phyloP scores from a whole-genome alignment of 148 eudicot genomes.

The Tetragonia tetragonoides region DNA sequence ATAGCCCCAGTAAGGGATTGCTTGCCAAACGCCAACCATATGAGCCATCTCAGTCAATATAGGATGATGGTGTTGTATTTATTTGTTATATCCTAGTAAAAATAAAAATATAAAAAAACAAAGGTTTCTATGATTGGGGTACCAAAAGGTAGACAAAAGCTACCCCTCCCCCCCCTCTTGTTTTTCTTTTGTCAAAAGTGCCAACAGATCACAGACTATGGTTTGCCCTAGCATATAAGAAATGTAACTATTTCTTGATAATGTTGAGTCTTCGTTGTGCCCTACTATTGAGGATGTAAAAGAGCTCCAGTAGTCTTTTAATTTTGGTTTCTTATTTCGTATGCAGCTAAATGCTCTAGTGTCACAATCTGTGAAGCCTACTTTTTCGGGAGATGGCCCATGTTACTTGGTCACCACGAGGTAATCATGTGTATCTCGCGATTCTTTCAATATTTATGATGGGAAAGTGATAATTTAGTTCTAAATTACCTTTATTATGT shows the following conservation, averaged over 20 bases:
- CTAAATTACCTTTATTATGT: slow-evolving; percentile 5
- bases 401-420: slow-evolving; percentile 71
- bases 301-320: neutral
- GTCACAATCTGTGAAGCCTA: slow-evolving; percentile 57
- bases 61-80: too few species aligned
- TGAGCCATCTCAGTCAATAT: too few species aligned
- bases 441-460: neutral
- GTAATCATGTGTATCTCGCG: slow-evolving; percentile 16
- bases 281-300: too few species aligned
- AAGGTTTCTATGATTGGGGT: too few species aligned
- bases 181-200: too few species aligned
- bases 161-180: too few species aligned
- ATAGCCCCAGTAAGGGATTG: neutral
- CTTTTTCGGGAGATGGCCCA: slow-evolving; percentile 55
- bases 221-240: neutral
- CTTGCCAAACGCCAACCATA: neutral
- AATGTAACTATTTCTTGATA: neutral
- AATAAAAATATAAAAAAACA: too few species aligned
- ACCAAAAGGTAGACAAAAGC: too few species aligned
- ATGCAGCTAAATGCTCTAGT: slow-evolving; percentile 68
- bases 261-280: neutral
- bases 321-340: neutral
- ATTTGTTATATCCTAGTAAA: too few species aligned
- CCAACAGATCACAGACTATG: neutral
- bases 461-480: neutral